Conservation (phyloP, 176 grass and related monocot genomes). For the Aechmea fasciata region DNA sequence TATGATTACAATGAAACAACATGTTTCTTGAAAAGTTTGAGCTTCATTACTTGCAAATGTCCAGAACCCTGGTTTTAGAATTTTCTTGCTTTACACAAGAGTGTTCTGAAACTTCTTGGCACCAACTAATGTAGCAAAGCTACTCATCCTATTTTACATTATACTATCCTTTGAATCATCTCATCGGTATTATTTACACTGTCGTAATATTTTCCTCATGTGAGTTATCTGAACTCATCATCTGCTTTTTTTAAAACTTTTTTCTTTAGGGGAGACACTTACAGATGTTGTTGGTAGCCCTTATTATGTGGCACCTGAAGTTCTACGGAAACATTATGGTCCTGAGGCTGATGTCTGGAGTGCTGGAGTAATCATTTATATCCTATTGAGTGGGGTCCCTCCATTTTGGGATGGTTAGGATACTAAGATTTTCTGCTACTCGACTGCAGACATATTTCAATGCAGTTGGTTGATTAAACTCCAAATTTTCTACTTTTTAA, state of each 20-base stretch:
- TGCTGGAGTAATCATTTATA: constrained; percentile 63
- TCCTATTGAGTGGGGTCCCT: constrained; percentile 59
- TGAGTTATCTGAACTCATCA: background rate
- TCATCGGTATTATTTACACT: background rate
- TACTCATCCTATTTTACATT: too few relatives aligned
- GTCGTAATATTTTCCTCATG: background rate
- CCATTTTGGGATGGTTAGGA: constrained; percentile 71
- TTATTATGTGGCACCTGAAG: constrained; percentile 81
- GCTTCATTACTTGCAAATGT: too few relatives aligned
- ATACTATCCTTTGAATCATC: background rate
- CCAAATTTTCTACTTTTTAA: constrained; percentile 9
- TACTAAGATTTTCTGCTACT: constrained; percentile 3
- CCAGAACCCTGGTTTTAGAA: too few relatives aligned
- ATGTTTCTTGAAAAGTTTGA: too few relatives aligned
- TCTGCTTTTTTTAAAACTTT: background rate
- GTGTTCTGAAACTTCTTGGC: too few relatives aligned
- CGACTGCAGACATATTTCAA: background rate
- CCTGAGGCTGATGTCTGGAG: constrained; percentile 63
- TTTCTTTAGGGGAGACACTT: constrained; percentile 39
- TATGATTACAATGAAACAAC: too few relatives aligned
- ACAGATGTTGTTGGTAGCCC: constrained; percentile 73
- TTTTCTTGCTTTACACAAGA: too few relatives aligned
- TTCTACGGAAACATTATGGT: constrained; percentile 52
- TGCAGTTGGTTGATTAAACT: constrained; percentile 7
- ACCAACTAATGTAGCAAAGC: too few relatives aligned